These are phyloP conservation scores for Acacia acuminata DNA, from an alignment of 306 rosid species.

Conservation along the genomic window DNA sequence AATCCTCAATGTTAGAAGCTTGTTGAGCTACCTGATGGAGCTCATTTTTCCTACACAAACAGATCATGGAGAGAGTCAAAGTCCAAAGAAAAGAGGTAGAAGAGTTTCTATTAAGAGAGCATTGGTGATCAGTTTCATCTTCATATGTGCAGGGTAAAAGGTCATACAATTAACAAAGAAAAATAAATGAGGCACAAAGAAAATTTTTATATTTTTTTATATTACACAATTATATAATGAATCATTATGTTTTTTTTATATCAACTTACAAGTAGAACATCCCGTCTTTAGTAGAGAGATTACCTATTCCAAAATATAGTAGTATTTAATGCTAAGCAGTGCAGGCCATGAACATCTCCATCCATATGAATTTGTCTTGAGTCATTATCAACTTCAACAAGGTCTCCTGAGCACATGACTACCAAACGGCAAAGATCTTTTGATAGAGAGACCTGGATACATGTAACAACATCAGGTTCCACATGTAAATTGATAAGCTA, in stretches of 20 bases:
- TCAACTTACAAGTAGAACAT: conserved; percentile 26
- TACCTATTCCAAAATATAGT: conserved; percentile 92
- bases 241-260: too few species aligned
- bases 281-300: conserved; percentile 38
- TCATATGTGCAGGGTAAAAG: conserved; percentile 6
- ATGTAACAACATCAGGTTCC: conserved; percentile 41
- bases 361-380: conserved; percentile 37
- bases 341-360: conserved; percentile 69
- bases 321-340: conserved; percentile 80
- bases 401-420: conserved; percentile 87
- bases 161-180: conserved; percentile 29
- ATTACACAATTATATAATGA: not conserved
- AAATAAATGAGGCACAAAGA: conserved; percentile 4
- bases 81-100: conserved; percentile 36
- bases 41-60: conserved; percentile 70
- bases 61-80: conserved; percentile 27
- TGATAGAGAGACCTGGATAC: conserved; percentile 79
- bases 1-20: conserved; percentile 89
- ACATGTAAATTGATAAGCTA: conserved; percentile 16
- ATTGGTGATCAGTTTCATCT: conserved; percentile 28
- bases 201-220: conserved; percentile 1
- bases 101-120: conserved; percentile 21
- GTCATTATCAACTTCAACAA: conserved; percentile 47
- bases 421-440: conserved; percentile 92
- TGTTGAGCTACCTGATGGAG: conserved; percentile 98